Percentiles rank a stretch among this genome's conserved stretches.
These are phyloP conservation scores for Alternaria burnsii DNA, from an alignment of 2,329 filamentous ascomycete genomes.

Conservation along the genomic window DNA sequence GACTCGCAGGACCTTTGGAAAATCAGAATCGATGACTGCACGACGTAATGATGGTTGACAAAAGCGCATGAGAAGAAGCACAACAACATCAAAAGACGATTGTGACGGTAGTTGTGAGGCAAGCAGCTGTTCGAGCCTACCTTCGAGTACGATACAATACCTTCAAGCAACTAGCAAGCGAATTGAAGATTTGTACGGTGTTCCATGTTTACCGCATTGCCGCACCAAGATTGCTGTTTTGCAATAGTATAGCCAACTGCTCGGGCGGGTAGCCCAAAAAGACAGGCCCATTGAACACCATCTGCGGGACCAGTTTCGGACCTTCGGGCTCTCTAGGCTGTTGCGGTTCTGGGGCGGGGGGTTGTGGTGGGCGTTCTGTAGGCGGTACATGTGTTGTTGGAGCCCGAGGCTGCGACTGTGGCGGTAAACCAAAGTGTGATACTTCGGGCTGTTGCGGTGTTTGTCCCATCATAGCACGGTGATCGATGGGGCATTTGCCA, in stretches of 20 bases:
- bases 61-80: conserved; percentile 4
- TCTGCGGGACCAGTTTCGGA: conserved; percentile 62
- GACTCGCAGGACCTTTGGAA: neutral
- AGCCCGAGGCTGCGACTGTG: conserved; percentile 22
- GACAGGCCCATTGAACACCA: conserved; percentile 91
- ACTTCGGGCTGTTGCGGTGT: conserved; percentile 14
- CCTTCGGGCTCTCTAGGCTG: conserved; percentile 18
- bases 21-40: neutral
- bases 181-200: conserved; percentile 15
- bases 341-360: conserved; percentile 12
- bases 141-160: conserved; percentile 40
- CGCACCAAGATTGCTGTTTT: conserved; percentile 49
- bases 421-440: conserved; percentile 16
- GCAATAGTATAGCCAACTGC: conserved; percentile 45
- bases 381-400: conserved; percentile 22
- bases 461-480: conserved; percentile 38
- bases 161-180: conserved; percentile 21
- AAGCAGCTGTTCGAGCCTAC: conserved; percentile 32
- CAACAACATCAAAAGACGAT: conserved; percentile 2
- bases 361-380: conserved; percentile 13
- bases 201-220: conserved; percentile 31
- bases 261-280: conserved; percentile 80
- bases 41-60: neutral
- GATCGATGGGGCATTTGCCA: conserved; percentile 50
- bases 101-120: conserved; percentile 12